Base-by-base conservation (phyloP, 2,329 filamentous ascomycete species). In the Paracorniculantispora psalliotae region DNA sequence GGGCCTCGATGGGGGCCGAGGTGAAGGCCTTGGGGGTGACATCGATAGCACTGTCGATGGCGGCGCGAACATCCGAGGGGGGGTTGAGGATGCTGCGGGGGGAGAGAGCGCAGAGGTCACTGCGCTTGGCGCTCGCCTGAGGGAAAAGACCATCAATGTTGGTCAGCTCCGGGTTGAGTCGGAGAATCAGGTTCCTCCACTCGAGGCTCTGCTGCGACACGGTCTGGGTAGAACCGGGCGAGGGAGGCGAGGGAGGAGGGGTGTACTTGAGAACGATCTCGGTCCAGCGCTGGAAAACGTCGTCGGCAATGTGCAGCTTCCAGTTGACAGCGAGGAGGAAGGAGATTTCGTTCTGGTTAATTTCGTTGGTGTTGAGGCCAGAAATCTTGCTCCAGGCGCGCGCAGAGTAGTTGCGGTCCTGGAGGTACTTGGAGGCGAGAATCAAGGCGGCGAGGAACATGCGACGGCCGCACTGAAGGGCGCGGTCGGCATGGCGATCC, bases 321-420 rank as follows among this genome's bases (percentile, higher is more conserved):
- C 93, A 99, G 72, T 91, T 88, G 63, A 99, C 91, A 48, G 92
- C 90, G 62, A 88, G 78, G 49, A 99, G 82, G 72, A 97, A 99
- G 19, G 90, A 87, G 73, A 96, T 88, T 77, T 99, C 94, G 72
- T 97, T 97, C 69, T 92, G 89, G 75, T 97, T 97, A 74, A 99
- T 97, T 76, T 99, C 94, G 59, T 84, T 80, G 3, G 92, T 92
- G 71, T 90, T 91, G 59, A 99, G 80, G n/a, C 94, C 94, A 19
- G 94, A 97, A 67, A 99, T 99, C 80, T 96, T 97, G 74, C 93
- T 97, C 94, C 94, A 99, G 44, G 94, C 94, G 59, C 93, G 88
- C 51, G 94, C 92, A 15, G 94, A 97, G 75, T 96, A 99, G 76
- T 97, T 99, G 66, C 93, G 88, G 72, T 99, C 94, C 75, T 99